Conservation (phyloP, 2,329 filamentous ascomycete genomes). For the Fusarium sp. region DNA sequence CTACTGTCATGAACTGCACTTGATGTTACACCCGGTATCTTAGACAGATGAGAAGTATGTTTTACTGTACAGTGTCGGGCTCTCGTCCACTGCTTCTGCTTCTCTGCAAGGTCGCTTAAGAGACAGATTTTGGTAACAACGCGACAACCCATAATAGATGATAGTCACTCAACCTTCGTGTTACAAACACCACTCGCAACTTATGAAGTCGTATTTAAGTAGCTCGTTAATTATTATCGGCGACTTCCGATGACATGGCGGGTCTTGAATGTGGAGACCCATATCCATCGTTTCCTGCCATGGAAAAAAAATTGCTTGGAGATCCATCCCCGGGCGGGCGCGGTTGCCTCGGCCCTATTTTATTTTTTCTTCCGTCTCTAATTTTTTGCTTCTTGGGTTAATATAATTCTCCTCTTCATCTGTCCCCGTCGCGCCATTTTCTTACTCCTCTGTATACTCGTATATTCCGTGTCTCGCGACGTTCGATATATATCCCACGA, state of each 20-base stretch:
- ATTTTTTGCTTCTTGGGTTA: conserved; percentile 33
- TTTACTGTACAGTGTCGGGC: not conserved
- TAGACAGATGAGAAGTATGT: not conserved
- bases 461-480: conserved; percentile 7
- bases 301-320: conserved; percentile 42
- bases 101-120: not conserved
- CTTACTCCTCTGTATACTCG: not conserved
- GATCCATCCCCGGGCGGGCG: conserved; percentile 30
- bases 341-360: conserved; percentile 34
- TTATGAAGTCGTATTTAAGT: not conserved
- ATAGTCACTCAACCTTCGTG: accelerated
- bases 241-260: not conserved
- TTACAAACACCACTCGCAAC: not conserved
- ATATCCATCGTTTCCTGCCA: not conserved
- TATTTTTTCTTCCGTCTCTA: conserved; percentile 20
- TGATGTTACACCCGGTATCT: not conserved
- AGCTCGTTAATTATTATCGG: not conserved
- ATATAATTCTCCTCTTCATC: conserved; percentile 4
- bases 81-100: not conserved
- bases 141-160: not conserved
- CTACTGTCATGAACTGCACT: not conserved
- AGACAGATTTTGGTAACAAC: accelerated
- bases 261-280: not conserved
- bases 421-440: conserved; percentile 27
- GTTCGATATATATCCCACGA: conserved; percentile 20